phyloP scores from a whole-genome alignment of 23 red algal genomes.

The Cyanidiococcus yangmingshanensis region DNA sequence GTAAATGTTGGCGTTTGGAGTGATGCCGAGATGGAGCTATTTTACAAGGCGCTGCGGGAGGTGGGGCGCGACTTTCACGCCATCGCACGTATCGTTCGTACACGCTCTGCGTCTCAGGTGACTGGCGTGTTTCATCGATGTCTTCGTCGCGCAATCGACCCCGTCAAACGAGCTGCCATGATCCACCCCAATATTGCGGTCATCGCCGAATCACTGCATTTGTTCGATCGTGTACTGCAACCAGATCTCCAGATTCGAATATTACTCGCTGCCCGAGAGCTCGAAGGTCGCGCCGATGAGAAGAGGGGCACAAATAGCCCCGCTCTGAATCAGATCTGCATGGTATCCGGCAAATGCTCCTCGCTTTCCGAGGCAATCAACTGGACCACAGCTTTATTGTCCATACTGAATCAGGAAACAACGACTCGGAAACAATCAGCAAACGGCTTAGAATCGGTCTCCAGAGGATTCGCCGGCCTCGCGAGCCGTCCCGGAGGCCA shows the following conservation, averaged over 20 bases:
- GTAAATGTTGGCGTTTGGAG: slow-evolving; percentile 15
- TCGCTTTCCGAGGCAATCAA: not conserved
- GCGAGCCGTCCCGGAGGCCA: not conserved
- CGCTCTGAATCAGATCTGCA: not conserved
- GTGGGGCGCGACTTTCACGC: slow-evolving; percentile 11
- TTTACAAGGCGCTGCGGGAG: slow-evolving; percentile 8
- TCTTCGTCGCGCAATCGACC: slow-evolving; percentile 7
- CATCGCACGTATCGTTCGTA: not conserved
- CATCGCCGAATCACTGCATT: slow-evolving; percentile 8
- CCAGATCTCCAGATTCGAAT: slow-evolving; percentile 9
- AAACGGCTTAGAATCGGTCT: not conserved
- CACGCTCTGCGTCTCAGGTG: slow-evolving; percentile 5
- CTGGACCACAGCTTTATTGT: not conserved
- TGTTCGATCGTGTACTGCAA: slow-evolving; percentile 2
- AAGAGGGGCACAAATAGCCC: not conserved
- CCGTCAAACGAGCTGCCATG: slow-evolving; percentile 8
- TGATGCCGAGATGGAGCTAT: not conserved
- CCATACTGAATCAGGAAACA: not conserved
- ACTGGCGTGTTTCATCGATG: slow-evolving; percentile 15
- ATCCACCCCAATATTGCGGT: not conserved
- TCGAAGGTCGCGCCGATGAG: not conserved
- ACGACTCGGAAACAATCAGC: not conserved
- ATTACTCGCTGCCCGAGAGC: not conserved
- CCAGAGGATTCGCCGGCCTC: not conserved
- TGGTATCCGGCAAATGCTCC: not conserved